These are phyloP conservation scores for Brassica juncea DNA, from an alignment of 345 rosid genomes.

Conservation along the genomic window DNA sequence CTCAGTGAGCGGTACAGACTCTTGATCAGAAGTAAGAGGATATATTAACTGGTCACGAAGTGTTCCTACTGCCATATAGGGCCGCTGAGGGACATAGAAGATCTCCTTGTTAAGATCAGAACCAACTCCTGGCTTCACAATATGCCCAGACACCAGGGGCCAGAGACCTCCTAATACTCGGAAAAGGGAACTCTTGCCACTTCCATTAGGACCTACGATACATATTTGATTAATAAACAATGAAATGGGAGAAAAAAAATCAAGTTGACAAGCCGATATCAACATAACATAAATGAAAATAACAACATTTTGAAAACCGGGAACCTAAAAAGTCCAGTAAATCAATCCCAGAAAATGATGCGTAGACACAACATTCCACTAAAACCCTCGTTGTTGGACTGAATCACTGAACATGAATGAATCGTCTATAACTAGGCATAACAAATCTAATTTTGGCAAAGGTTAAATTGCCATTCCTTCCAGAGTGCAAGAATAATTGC, in stretches of 20 bases:
- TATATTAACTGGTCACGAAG: constrained; percentile 95
- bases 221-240: constrained; percentile 27
- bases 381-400: not conserved
- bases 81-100: constrained; percentile 96
- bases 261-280: not conserved
- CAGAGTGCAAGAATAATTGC: not conserved
- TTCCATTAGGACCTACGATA: constrained; percentile 93
- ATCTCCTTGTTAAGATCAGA: constrained; percentile 98
- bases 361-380: constrained; percentile 4
- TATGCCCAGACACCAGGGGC: constrained; percentile 93
- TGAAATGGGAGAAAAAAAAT: constrained; percentile 1
- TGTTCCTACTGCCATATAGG: constrained; percentile 98
- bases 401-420: constrained; percentile 4
- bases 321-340: constrained; percentile 1
- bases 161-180: constrained; percentile 99
- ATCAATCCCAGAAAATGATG: constrained; percentile 16
- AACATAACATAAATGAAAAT: not conserved
- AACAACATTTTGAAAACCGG: not conserved
- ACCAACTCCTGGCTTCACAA: constrained; percentile 97
- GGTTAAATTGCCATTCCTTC: constrained; percentile 10
- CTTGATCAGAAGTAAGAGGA: constrained; percentile 84
- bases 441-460: constrained; percentile 21
- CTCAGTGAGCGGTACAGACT: constrained; percentile 66
- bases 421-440: constrained; percentile 14
- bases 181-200: constrained; percentile 99